Conservation (phyloP, 495 filamentous ascomycete genomes). For the Podospora pseudopauciseta region DNA sequence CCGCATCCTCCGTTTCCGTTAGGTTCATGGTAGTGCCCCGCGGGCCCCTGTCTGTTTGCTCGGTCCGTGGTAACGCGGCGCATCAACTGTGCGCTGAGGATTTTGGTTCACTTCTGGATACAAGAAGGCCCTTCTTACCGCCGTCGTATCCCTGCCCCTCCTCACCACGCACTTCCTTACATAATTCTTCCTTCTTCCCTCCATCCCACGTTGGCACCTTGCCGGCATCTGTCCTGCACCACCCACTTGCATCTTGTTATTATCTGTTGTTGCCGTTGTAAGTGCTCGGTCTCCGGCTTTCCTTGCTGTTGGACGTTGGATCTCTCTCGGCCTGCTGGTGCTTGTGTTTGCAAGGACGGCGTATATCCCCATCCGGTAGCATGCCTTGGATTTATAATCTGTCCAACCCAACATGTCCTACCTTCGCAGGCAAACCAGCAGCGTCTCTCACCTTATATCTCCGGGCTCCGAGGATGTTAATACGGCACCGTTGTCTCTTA, state of each 20-base stretch:
- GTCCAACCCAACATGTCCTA: constrained; percentile 8
- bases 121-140: constrained; percentile 13
- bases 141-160: constrained; percentile 20
- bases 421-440: constrained; percentile 1
- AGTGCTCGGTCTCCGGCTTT: background rate
- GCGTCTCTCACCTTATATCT: background rate
- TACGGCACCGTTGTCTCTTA: background rate
- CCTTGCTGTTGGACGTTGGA: background rate
- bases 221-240: constrained; percentile 14
- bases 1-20: constrained; percentile 4
- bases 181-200: constrained; percentile 19
- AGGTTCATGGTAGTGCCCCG: constrained; percentile 4
- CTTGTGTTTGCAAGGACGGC: background rate
- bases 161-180: constrained; percentile 18
- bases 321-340: background rate
- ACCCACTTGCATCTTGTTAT: constrained; percentile 16
- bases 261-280: background rate
- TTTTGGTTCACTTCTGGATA: constrained; percentile 8
- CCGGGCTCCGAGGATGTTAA: constrained; percentile 10
- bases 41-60: background rate
- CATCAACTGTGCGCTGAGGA: constrained; percentile 6
- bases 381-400: constrained; percentile 21
- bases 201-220: constrained; percentile 7
- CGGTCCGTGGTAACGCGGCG: constrained; percentile 5
- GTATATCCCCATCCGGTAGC: background rate